A percentile compares a stretch with the other conserved stretches of the same genome.
Evolutionary conservation across 441 rosid genomes (phyloP).

Genomic region (Adansonia grandidieri): DNA sequence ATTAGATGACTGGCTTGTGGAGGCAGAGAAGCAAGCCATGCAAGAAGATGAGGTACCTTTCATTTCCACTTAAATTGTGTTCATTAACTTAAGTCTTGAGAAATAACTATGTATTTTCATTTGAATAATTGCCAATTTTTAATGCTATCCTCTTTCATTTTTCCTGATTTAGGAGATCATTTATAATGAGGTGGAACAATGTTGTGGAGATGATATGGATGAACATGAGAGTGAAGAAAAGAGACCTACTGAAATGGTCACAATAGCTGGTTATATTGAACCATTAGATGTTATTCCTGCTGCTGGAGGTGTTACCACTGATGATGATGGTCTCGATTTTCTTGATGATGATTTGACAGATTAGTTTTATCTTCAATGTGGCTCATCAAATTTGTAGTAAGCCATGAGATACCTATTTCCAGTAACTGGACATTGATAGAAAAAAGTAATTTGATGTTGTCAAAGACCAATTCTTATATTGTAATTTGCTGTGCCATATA

Average conservation of each 20-base stretch:
- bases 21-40: conserved; percentile 43
- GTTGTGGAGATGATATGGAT: conserved; percentile 44
- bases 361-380: conserved; percentile 27
- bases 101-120: background rate
- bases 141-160: conserved; percentile 23
- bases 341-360: conserved; percentile 57
- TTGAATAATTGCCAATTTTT: conserved; percentile 1
- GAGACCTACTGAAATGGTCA: conserved; percentile 42
- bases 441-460: conserved; percentile 23
- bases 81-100: background rate
- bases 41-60: conserved; percentile 66
- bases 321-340: conserved; percentile 61
- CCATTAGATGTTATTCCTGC: conserved; percentile 48
- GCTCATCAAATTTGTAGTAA: conserved; percentile 38
- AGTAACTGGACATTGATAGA: conserved; percentile 20
- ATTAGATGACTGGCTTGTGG: conserved; percentile 69
- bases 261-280: conserved; percentile 42
- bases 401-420: conserved; percentile 32
- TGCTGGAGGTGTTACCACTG: conserved; percentile 44
- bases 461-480: conserved; percentile 26
- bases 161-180: conserved; percentile 48
- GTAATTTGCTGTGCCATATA: conserved; percentile 33
- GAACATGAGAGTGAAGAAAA: conserved; percentile 46
- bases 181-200: conserved; percentile 50
- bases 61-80: conserved; percentile 5